phyloP scores from a whole-genome alignment of 139 green algal species.

The Picochlorum costavermella region DNA sequence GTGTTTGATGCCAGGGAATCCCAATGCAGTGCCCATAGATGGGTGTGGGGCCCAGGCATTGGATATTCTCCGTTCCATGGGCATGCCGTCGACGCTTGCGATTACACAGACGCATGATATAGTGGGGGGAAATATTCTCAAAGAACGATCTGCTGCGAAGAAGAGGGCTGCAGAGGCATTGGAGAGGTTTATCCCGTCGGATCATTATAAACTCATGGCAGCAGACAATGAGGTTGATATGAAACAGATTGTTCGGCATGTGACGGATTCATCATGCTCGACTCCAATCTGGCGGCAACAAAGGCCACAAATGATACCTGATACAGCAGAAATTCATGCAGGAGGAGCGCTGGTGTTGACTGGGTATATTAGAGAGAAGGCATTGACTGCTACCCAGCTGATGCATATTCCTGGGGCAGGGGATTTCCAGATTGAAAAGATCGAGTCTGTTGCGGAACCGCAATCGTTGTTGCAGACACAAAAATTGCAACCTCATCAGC shows the following conservation, averaged over 20 bases:
- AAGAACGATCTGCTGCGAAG: conserved; percentile 60
- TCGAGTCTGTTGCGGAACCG: conserved; percentile 40
- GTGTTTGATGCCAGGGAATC: conserved; percentile 41
- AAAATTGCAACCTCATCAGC: background rate
- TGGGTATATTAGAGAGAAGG: conserved; percentile 56
- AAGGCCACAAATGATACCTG: conserved; percentile 55
- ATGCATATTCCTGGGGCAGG: conserved; percentile 66
- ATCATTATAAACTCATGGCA: conserved; percentile 40
- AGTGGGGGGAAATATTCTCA: conserved; percentile 32
- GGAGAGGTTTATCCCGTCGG: conserved; percentile 35
- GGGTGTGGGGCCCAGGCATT: conserved; percentile 39
- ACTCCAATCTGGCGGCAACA: conserved; percentile 65
- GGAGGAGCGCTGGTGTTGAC: conserved; percentile 24
- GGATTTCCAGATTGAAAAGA: conserved; percentile 64
- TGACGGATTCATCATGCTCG: conserved; percentile 38
- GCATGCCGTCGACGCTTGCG: conserved; percentile 50
- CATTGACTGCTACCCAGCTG: conserved; percentile 63
- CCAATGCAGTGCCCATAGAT: conserved; percentile 35
- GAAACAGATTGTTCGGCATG: conserved; percentile 54
- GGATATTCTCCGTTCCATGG: conserved; percentile 59
- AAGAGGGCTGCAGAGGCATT: conserved; percentile 55
- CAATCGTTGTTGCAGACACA: conserved; percentile 3
- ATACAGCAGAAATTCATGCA: conserved; percentile 36
- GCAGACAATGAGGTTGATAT: conserved; percentile 43
- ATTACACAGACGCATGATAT: conserved; percentile 29